phyloP scores from a whole-genome alignment of 805 yeast genomes.

The Clavispora carvajalis region DNA sequence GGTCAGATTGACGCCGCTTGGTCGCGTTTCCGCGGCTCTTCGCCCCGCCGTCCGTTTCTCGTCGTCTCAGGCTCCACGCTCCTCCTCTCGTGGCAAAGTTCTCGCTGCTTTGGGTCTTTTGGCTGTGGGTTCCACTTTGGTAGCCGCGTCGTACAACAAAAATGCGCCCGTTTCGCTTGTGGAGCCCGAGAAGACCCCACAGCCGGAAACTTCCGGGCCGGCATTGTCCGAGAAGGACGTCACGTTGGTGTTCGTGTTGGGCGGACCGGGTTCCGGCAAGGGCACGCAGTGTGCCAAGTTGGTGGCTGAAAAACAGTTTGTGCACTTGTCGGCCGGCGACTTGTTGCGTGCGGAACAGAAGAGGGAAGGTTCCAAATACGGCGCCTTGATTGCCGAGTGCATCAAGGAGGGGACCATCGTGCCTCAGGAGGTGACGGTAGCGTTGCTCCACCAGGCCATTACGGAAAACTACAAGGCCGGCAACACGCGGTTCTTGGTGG shows the following conservation, averaged over 20 bases:
- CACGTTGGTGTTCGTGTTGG: slow-evolving; percentile 83
- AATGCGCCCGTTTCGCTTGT: slow-evolving; percentile 39
- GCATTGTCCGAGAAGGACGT: slow-evolving; percentile 63
- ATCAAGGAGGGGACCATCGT: slow-evolving; percentile 88
- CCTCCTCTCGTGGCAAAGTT: slow-evolving; percentile 19
- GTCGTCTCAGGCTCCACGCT: slow-evolving; percentile 9
- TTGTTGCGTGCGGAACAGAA: slow-evolving; percentile 86
- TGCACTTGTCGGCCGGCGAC: slow-evolving; percentile 95
- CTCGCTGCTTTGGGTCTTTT: slow-evolving; percentile 35
- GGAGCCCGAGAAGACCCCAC: slow-evolving; percentile 27
- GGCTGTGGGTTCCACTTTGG: slow-evolving; percentile 47
- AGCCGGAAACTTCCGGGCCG: slow-evolving; percentile 7
- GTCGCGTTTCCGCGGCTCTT: neutral
- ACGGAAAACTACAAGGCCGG: slow-evolving; percentile 45
- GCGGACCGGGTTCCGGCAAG: slow-evolving; percentile 98
- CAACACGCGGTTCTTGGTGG: slow-evolving; percentile 67
- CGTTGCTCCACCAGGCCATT: slow-evolving; percentile 77
- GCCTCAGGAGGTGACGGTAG: slow-evolving; percentile 89
- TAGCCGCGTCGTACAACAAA: slow-evolving; percentile 39
- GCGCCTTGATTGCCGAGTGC: slow-evolving; percentile 76
- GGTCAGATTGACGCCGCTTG: neutral
- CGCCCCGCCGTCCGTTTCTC: slow-evolving; percentile 5
- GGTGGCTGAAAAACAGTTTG: slow-evolving; percentile 74
- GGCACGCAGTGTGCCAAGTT: slow-evolving; percentile 93
- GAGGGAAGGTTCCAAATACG: slow-evolving; percentile 76